Percentiles rank a stretch among this genome's conserved stretches.
Evolutionary conservation across 495 filamentous ascomycete species (phyloP).

Genomic region (Glonium stellatum): DNA sequence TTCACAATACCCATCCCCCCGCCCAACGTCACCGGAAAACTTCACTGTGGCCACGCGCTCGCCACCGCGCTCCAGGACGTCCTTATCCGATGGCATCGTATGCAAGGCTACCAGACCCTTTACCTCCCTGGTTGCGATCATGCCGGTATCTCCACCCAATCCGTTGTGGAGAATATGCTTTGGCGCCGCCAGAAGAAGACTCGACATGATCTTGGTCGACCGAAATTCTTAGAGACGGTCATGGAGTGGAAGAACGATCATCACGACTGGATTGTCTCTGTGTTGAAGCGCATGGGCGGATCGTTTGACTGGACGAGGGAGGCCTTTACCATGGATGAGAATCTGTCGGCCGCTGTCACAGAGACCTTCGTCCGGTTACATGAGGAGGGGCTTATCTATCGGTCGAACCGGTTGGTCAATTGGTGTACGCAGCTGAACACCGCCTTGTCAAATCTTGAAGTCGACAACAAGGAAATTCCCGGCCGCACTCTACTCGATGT

Average conservation of each 20-base stretch:
- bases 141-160: constrained; percentile 70
- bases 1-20: constrained; percentile 72
- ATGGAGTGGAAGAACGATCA: constrained; percentile 67
- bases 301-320: constrained; percentile 60
- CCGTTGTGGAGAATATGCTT: constrained; percentile 73
- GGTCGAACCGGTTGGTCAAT: constrained; percentile 69
- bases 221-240: constrained; percentile 51
- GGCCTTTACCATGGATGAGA: constrained; percentile 68
- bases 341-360: constrained; percentile 59
- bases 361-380: constrained; percentile 67
- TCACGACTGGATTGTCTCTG: constrained; percentile 48
- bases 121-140: constrained; percentile 72
- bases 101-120: constrained; percentile 52
- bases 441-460: constrained; percentile 70
- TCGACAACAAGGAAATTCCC: constrained; percentile 67
- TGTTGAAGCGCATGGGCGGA: constrained; percentile 52
- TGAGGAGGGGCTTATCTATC: constrained; percentile 70
- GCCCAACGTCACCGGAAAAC: constrained; percentile 67
- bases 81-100: constrained; percentile 47
- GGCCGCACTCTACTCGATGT: constrained; percentile 59
- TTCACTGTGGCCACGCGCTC: constrained; percentile 69
- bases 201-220: constrained; percentile 58
- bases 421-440: constrained; percentile 70
- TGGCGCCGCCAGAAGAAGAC: constrained; percentile 62
- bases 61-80: constrained; percentile 63